Evolutionary conservation across 306 rosid species (phyloP).

Genomic region (Purshia tridentata): DNA sequence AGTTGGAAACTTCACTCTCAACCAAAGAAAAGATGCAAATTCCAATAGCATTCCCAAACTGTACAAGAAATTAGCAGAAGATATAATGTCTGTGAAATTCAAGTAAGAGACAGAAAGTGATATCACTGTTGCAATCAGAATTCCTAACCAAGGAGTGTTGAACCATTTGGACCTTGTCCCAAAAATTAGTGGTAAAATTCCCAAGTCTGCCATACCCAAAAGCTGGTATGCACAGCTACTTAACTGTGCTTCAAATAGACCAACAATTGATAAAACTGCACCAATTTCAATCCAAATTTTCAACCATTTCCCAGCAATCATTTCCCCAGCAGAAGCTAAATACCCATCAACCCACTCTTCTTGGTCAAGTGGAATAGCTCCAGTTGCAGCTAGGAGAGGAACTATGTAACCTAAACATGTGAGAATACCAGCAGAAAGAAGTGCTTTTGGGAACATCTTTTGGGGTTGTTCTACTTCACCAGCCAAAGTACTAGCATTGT

Average conservation of each 20-base stretch:
- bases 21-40: constrained; percentile 61
- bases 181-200: constrained; percentile 51
- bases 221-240: constrained; percentile 75
- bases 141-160: constrained; percentile 83
- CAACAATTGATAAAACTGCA: constrained; percentile 59
- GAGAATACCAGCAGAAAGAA: constrained; percentile 42
- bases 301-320: constrained; percentile 73
- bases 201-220: constrained; percentile 78
- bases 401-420: constrained; percentile 49
- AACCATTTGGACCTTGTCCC: constrained; percentile 59
- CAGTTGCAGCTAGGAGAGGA: constrained; percentile 53
- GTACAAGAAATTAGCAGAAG: constrained; percentile 74
- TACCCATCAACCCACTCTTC: constrained; percentile 48
- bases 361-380: constrained; percentile 45
- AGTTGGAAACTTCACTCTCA: constrained; percentile 51
- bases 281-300: constrained; percentile 75
- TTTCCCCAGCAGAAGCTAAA: constrained; percentile 55
- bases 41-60: constrained; percentile 92
- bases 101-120: constrained; percentile 43
- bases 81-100: constrained; percentile 53
- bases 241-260: constrained; percentile 70
- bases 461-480: constrained; percentile 60
- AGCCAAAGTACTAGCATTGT: constrained; percentile 56
- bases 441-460: constrained; percentile 43
- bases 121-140: constrained; percentile 56